A percentile compares a stretch with the other conserved stretches of the same genome.
phyloP scores from a whole-genome alignment of 768 basidiomycete species.

The Tephrocybe sp. region DNA sequence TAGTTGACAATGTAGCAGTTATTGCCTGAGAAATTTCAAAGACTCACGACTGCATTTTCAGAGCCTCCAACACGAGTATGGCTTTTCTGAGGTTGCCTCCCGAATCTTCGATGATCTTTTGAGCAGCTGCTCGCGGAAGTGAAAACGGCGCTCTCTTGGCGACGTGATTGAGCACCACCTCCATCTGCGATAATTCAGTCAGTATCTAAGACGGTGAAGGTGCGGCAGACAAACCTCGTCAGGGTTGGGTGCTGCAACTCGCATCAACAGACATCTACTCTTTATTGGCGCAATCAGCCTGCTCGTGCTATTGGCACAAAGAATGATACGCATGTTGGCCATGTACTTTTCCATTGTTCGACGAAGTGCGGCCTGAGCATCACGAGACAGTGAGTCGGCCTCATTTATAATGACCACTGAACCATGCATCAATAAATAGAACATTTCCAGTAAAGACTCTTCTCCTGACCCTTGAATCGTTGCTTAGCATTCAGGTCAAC shows the following conservation, averaged over 20 bases:
- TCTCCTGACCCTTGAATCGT: slow-evolving; percentile 92
- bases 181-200: slow-evolving; percentile 56
- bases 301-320: slow-evolving; percentile 94
- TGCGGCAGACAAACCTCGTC: slow-evolving; percentile 58
- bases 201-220: not conserved
- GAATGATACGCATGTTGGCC: slow-evolving; percentile 94
- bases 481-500: slow-evolving; percentile 95
- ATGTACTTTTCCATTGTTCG: slow-evolving; percentile 99
- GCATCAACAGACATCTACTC: slow-evolving; percentile 90
- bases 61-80: slow-evolving; percentile 88
- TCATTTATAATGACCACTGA: slow-evolving; percentile 98
- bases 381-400: slow-evolving; percentile 91
- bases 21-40: not conserved
- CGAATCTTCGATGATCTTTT: slow-evolving; percentile 78
- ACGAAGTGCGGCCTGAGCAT: slow-evolving; percentile 95
- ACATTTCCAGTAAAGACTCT: not conserved
- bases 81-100: slow-evolving; percentile 94
- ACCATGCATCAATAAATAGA: not conserved
- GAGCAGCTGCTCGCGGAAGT: slow-evolving; percentile 74
- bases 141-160: slow-evolving; percentile 78
- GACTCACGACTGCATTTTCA: slow-evolving; percentile 95
- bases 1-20: not conserved
- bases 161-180: slow-evolving; percentile 72
- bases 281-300: slow-evolving; percentile 96
- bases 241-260: slow-evolving; percentile 83